Conservation (phyloP, 208 protist genomes). For the Herpetomonas tarakana region DNA sequence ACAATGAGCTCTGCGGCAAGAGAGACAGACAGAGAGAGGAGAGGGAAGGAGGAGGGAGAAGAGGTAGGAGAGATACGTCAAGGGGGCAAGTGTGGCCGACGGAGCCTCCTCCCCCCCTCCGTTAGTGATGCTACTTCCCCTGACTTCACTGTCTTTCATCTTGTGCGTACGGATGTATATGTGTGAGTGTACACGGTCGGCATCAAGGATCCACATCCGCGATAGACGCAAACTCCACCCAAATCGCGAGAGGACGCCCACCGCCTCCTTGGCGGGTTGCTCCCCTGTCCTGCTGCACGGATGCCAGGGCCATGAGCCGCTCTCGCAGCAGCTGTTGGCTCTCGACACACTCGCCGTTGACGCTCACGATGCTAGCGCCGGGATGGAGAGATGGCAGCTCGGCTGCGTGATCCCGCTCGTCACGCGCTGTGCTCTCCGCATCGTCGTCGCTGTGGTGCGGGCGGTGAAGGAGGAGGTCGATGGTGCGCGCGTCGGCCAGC, state of each 20-base stretch:
- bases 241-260: no score
- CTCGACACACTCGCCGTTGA: constrained; percentile 26
- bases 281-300: background rate
- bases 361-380: constrained; percentile 20
- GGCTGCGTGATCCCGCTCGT: constrained; percentile 1
- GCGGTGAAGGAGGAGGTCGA: background rate
- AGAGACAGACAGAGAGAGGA: no score
- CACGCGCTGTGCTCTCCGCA: background rate
- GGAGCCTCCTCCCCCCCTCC: no score
- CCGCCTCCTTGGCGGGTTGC: no score
- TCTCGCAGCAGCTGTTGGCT: constrained; percentile 23
- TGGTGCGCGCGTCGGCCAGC: background rate
- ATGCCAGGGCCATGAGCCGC: constrained; percentile 13
- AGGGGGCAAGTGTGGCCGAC: no score
- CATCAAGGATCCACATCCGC: no score
- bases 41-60: no score
- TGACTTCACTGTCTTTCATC: no score
- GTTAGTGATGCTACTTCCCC: no score
- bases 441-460: constrained; percentile 9
- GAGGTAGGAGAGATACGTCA: no score
- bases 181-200: background rate
- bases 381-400: constrained; percentile 20
- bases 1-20: no score
- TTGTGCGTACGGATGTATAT: constrained; percentile 4
- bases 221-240: background rate